Base-by-base conservation (phyloP, 768 basidiomycete species). In the Phylloporus sp. region DNA sequence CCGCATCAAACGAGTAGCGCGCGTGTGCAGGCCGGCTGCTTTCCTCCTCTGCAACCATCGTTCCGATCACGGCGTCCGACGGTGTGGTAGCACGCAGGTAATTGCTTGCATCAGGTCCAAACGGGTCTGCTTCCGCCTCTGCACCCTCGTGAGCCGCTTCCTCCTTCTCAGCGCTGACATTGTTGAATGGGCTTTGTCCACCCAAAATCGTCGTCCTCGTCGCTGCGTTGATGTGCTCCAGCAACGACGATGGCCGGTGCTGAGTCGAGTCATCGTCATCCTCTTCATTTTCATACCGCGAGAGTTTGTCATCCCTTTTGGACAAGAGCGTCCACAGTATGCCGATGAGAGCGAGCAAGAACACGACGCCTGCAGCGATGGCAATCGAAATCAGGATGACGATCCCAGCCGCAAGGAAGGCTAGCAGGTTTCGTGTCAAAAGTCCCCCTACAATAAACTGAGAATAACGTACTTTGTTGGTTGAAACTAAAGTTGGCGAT, bases 301-400 rank as follows among this genome's bases (percentile, higher is more conserved):
- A 72, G 10, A 80, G 56, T 60, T 81, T 84, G 62, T 91, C 88
- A 34, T 92, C 91, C 48, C 84, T 79, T 48, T 90, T 79, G 20
- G 88, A 84, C 69, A 92, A 82, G n/a, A 94, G 76, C 3, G 91
- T 86, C 90, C 92, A 91, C 32, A 95, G 71, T 48, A 95, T 88
- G 45, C 91, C 91, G 49, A 93, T 74, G 36, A 95, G 73, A 15
- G 88, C 86, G 28, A 94, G 76, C 1, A 95, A 74, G 79, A 94
- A 95, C 32, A 95, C 88, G 20, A 97, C 82, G 16, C 95, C 97
- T 15, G 94, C 93, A 10, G 91, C 86, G 58, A 97, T 97, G 23
- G 97, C 97, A 56, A 99, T 97, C 2, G 94, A 95, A 59, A 99
- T 94, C 39, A 99, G 79, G 58, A 98, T 97, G 49, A 99, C 93